Percentiles rank a stretch among this genome's conserved stretches.
phyloP scores from a whole-genome alignment of 1,284 basidiomycete genomes.

The Cutaneotrichosporon mucoides region DNA sequence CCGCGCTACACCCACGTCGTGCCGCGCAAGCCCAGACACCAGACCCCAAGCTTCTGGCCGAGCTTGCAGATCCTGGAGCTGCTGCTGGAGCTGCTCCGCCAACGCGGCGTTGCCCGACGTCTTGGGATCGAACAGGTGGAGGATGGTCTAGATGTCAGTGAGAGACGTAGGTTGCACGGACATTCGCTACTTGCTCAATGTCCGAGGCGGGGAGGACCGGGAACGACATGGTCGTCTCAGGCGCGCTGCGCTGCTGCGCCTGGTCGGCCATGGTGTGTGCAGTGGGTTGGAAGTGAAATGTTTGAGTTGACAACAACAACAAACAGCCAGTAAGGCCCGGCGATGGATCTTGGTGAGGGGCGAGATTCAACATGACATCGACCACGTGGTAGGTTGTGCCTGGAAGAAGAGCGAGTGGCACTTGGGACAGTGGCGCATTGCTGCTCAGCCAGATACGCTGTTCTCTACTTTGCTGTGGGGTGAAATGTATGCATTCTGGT shows the following conservation, averaged over 20 bases:
- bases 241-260: neutral
- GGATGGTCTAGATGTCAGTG: conserved; percentile 31
- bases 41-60: conserved; percentile 48
- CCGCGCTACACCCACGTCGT: conserved; percentile 31
- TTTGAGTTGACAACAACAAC: conserved; percentile 1
- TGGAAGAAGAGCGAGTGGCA: too few species aligned
- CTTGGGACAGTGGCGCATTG: too few species aligned
- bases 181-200: conserved; percentile 36
- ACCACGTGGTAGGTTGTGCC: too few species aligned
- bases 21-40: conserved; percentile 41
- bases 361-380: too few species aligned
- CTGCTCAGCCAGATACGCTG: too few species aligned
- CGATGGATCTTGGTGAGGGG: too few species aligned
- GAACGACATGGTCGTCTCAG: conserved; percentile 18
- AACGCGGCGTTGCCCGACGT: conserved; percentile 35
- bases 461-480: too few species aligned
- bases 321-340: too few species aligned
- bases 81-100: conserved; percentile 42
- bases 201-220: conserved; percentile 35
- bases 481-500: too few species aligned
- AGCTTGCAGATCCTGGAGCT: conserved; percentile 44
- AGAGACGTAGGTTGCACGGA: conserved; percentile 12
- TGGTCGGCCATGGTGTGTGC: neutral
- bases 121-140: conserved; percentile 38
- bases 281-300: neutral